These are phyloP conservation scores for Cephaloascus fragrans DNA, from an alignment of 805 yeast genomes.

Conservation along the genomic window DNA sequence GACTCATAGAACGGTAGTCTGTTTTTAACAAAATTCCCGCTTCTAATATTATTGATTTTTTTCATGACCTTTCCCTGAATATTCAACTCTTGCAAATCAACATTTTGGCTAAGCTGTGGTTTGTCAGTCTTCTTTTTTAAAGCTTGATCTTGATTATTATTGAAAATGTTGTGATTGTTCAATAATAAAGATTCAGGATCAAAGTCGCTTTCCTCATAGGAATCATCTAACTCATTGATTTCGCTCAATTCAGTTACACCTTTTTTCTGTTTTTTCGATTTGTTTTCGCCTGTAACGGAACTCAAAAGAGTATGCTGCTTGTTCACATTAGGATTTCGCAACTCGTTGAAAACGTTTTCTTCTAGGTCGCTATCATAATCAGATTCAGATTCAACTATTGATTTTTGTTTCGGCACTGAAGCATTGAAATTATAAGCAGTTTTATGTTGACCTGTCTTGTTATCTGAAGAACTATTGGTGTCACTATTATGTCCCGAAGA, in stretches of 20 bases:
- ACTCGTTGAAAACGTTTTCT: background rate
- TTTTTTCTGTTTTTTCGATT: background rate
- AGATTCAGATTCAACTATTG: background rate
- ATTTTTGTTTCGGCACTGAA: background rate
- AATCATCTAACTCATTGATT: background rate
- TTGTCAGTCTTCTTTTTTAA: too few species aligned
- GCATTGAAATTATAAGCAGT: constrained; percentile 3
- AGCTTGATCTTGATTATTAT: background rate
- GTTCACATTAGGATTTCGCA: background rate
- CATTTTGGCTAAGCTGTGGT: background rate
- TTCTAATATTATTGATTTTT: too few species aligned
- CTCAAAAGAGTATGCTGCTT: background rate
- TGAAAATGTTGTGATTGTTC: too few species aligned
- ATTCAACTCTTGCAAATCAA: background rate
- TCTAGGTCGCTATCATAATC: background rate
- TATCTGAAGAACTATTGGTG: too few species aligned
- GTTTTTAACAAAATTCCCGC: background rate
- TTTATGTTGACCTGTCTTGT: too few species aligned
- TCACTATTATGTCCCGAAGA: too few species aligned
- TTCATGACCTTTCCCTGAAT: background rate
- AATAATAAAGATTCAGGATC: background rate
- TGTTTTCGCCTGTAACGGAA: background rate
- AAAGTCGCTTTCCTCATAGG: background rate
- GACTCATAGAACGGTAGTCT: background rate
- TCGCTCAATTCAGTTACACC: background rate